These are phyloP conservation scores for Xylariaceae sp. DNA, from an alignment of 2,329 filamentous ascomycete species.

Conservation along the genomic window DNA sequence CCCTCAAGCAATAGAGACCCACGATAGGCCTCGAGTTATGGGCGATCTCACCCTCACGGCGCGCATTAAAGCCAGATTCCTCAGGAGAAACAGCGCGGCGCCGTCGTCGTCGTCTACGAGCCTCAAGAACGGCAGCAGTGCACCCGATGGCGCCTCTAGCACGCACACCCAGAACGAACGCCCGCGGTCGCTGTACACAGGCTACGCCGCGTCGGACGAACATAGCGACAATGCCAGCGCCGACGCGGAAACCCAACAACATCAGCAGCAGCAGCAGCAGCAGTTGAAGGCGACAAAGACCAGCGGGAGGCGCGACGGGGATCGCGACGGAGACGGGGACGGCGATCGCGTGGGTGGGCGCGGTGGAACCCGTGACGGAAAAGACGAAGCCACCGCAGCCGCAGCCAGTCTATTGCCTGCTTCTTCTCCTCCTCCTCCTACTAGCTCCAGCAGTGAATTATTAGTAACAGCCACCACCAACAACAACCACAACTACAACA, in stretches of 20 bases:
- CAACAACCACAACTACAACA: neutral
- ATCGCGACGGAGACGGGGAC: constrained; percentile 1
- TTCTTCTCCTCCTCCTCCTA: too few relatives aligned
- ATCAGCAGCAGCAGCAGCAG: constrained; percentile 5
- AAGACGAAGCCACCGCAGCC: too few relatives aligned
- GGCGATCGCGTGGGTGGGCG: constrained; percentile 1
- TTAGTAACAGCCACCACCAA: too few relatives aligned
- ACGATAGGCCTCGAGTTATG: constrained; percentile 27
- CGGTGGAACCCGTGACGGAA: too few relatives aligned
- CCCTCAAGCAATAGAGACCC: too few relatives aligned
- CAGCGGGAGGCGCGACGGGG: neutral
- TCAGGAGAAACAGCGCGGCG: constrained; percentile 33
- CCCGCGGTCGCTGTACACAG: constrained; percentile 8
- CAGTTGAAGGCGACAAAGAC: constrained; percentile 5
- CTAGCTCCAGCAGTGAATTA: too few relatives aligned
- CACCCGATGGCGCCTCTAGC: constrained; percentile 21
- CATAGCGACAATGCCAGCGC: constrained; percentile 10
- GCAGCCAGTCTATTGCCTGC: too few relatives aligned
- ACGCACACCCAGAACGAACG: constrained; percentile 14
- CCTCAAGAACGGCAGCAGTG: constrained; percentile 15
- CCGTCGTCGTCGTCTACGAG: constrained; percentile 29
- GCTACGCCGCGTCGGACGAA: constrained; percentile 19
- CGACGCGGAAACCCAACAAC: too few relatives aligned
- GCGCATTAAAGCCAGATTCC: constrained; percentile 39
- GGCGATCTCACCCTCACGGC: constrained; percentile 38